phyloP scores from a whole-genome alignment of 768 basidiomycete species.

The Lentinula sp. region DNA sequence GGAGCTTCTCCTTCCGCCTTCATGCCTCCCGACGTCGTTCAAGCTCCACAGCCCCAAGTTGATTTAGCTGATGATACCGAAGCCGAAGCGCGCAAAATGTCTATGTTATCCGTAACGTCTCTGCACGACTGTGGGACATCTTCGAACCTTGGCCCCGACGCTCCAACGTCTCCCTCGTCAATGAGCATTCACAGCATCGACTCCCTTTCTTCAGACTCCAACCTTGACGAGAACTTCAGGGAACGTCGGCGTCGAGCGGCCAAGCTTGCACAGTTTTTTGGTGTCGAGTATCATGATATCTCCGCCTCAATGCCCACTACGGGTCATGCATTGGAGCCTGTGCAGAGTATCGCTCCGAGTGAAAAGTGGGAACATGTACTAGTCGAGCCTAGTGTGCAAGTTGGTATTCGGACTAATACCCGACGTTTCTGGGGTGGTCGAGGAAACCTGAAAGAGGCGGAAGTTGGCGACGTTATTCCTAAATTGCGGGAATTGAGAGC shows the following conservation, averaged over 20 bases:
- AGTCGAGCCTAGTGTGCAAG: conserved; percentile 13
- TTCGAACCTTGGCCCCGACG: neutral
- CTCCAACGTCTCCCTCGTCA: neutral
- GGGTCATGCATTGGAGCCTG: neutral
- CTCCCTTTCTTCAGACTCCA: neutral
- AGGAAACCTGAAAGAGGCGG: conserved; percentile 23
- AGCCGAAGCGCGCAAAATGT: neutral
- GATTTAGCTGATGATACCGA: neutral
- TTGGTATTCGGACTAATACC: conserved; percentile 33
- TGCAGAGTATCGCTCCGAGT: neutral
- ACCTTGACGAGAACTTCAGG: conserved; percentile 13
- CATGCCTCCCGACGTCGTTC: neutral
- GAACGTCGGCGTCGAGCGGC: conserved; percentile 40
- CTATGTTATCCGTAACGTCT: neutral
- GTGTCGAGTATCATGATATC: conserved; percentile 43
- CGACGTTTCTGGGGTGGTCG: conserved; percentile 35
- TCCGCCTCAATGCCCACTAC: conserved; percentile 16
- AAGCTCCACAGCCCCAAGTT: too few relatives aligned
- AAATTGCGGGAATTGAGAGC: conserved; percentile 37
- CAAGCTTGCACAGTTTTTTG: conserved; percentile 54
- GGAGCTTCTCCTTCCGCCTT: neutral
- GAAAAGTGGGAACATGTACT: neutral
- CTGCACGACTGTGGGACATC: neutral
- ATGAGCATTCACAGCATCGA: neutral
- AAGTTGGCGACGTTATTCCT: conserved; percentile 36